Conservation (phyloP, 148 eudicot species). For the Tetragonia tetragonoides region DNA sequence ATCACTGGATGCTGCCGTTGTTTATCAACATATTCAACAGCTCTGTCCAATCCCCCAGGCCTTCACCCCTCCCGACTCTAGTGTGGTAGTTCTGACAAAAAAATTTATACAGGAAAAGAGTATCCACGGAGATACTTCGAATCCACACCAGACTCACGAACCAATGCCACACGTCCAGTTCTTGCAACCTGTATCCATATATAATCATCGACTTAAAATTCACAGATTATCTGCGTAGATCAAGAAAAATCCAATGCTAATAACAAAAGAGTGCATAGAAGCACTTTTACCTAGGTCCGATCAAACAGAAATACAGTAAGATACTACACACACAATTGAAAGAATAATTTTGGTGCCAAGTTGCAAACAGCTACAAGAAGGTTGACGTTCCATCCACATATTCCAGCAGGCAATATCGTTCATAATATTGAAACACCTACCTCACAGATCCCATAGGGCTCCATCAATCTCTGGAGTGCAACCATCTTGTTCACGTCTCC, state of each 20-base stretch:
- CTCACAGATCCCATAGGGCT: conserved; percentile 94
- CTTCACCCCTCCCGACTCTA: background rate
- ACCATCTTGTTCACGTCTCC: conserved; percentile 85
- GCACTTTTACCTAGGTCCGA: background rate
- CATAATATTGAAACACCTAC: conserved; percentile 34
- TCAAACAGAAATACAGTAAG: too few relatives aligned
- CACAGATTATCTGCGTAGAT: background rate
- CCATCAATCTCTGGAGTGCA: conserved; percentile 83
- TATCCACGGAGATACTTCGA: conserved; percentile 82
- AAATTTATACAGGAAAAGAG: conserved; percentile 55
- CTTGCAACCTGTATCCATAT: conserved; percentile 55
- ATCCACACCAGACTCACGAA: conserved; percentile 87
- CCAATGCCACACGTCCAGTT: conserved; percentile 69
- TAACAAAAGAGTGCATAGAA: background rate
- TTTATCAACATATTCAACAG: background rate
- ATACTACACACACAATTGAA: too few relatives aligned
- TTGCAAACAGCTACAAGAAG: too few relatives aligned
- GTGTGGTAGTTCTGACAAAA: background rate
- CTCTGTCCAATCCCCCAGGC: background rate
- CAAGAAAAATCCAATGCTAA: background rate
- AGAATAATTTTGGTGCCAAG: too few relatives aligned
- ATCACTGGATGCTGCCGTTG: too few relatives aligned
- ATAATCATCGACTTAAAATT: background rate
- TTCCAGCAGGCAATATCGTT: background rate
- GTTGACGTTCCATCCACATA: background rate